phyloP scores from a whole-genome alignment of 208 protist genomes.

The Trypanosoma rangeli region DNA sequence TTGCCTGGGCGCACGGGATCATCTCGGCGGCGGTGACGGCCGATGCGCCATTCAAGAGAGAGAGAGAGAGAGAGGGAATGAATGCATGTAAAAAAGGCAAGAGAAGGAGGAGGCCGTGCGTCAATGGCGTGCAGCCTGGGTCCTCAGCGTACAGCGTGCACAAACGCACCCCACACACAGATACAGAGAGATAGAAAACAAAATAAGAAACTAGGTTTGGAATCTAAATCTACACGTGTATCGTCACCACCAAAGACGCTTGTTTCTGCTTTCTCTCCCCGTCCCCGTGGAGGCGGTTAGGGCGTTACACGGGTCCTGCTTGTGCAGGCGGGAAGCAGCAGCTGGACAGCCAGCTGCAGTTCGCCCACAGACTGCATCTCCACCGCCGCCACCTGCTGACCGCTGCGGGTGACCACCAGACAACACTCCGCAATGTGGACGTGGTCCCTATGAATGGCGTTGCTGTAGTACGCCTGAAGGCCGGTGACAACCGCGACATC shows the following conservation, averaged over 20 bases:
- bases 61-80: constrained; percentile 1
- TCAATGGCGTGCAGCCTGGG: too few relatives aligned
- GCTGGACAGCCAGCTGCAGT: constrained; percentile 29
- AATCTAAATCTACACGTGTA: too few relatives aligned
- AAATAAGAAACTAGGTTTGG: too few relatives aligned
- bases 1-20: background rate
- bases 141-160: too few relatives aligned
- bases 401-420: constrained; percentile 48
- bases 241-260: too few relatives aligned
- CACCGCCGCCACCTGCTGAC: constrained; percentile 44
- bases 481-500: constrained; percentile 47
- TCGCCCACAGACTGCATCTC: constrained; percentile 58
- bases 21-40: too few relatives aligned
- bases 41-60: background rate
- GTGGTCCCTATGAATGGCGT: constrained; percentile 44
- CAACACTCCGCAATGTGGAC: constrained; percentile 52
- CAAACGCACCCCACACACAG: too few relatives aligned
- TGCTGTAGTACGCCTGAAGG: constrained; percentile 44
- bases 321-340: constrained; percentile 19
- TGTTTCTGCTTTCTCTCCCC: too few relatives aligned
- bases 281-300: too few relatives aligned
- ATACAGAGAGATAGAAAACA: too few relatives aligned
- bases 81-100: constrained; percentile 8
- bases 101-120: too few relatives aligned
- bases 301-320: background rate